Evolutionary conservation across 768 basidiomycete species (phyloP).

Genomic region (Kwoniella botswanensis): DNA sequence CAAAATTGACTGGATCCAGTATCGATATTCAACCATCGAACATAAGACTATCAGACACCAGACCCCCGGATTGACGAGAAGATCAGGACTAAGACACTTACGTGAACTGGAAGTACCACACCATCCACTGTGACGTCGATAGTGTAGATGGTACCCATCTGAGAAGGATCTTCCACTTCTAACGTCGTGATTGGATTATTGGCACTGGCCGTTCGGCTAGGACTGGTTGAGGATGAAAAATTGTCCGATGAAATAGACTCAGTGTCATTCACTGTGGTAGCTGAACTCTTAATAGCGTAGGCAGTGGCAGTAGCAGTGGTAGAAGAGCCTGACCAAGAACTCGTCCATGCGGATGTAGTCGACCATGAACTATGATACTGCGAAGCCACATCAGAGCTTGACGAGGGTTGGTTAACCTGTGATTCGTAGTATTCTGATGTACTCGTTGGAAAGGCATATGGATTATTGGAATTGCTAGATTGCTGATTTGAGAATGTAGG

Average conservation of each 20-base stretch:
- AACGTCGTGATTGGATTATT: slow-evolving; percentile 1
- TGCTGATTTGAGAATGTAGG: not conserved
- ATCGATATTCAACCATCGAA: not conserved
- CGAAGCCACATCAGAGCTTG: not conserved
- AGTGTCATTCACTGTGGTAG: not conserved
- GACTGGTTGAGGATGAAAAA: not conserved
- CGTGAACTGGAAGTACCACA: slow-evolving; percentile 14
- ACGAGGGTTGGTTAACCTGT: too few species aligned
- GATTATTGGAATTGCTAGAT: not conserved
- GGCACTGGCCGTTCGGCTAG: not conserved
- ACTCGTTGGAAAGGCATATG: not conserved
- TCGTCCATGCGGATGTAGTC: not conserved
- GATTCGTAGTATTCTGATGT: too few species aligned
- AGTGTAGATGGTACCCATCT: slow-evolving; percentile 21
- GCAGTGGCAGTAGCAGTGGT: not conserved
- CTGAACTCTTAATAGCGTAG: not conserved
- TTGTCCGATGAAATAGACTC: too few species aligned
- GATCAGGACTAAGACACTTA: not conserved
- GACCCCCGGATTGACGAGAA: not conserved
- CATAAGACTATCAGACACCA: too few species aligned
- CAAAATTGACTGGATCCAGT: slow-evolving; percentile 4
- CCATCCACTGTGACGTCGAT: slow-evolving; percentile 15
- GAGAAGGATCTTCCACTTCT: not conserved
- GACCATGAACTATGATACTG: not conserved
- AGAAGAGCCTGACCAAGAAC: not conserved